Percentiles rank a stretch among this genome's conserved stretches.
These are phyloP conservation scores for Aspergillus fijiensis DNA, from an alignment of 2,329 filamentous ascomycete species.

Conservation along the genomic window DNA sequence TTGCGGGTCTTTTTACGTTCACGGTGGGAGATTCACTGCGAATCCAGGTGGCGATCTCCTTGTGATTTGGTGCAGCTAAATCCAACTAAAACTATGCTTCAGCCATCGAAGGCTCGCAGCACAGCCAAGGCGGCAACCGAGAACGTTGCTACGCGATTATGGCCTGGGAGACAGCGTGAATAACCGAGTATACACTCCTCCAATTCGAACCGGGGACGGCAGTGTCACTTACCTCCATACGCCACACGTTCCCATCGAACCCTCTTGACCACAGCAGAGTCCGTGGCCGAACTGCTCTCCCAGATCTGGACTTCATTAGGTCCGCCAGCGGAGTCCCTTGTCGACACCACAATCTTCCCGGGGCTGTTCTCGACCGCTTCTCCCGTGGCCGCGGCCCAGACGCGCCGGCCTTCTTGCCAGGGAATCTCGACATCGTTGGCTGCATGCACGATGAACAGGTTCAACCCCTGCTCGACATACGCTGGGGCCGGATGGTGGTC, in stretches of 20 bases:
- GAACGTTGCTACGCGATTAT: slow-evolving; percentile 43
- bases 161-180: slow-evolving; percentile 27
- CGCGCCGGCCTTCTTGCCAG: slow-evolving; percentile 52
- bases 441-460: slow-evolving; percentile 75
- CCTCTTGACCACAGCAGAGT: slow-evolving; percentile 31
- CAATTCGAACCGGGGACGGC: not conserved
- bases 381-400: slow-evolving; percentile 42
- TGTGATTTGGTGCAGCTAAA: not conserved
- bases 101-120: slow-evolving; percentile 39
- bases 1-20: no score
- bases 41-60: no score
- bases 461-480: slow-evolving; percentile 55
- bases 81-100: not conserved
- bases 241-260: slow-evolving; percentile 46
- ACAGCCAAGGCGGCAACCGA: slow-evolving; percentile 40
- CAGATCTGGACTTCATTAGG: slow-evolving; percentile 39
- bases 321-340: slow-evolving; percentile 27
- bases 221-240: slow-evolving; percentile 41
- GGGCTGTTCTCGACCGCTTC: slow-evolving; percentile 24
- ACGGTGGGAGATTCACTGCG: no score
- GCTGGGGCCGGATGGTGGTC: slow-evolving; percentile 51
- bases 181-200: not conserved
- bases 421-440: slow-evolving; percentile 80
- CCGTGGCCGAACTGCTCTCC: slow-evolving; percentile 30
- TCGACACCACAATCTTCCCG: slow-evolving; percentile 31